Evolutionary conservation across 352 stramenopile species (phyloP), one percentile per base, ranked within the genome.

Genomic region (Globisporangium alternatum): DNA sequence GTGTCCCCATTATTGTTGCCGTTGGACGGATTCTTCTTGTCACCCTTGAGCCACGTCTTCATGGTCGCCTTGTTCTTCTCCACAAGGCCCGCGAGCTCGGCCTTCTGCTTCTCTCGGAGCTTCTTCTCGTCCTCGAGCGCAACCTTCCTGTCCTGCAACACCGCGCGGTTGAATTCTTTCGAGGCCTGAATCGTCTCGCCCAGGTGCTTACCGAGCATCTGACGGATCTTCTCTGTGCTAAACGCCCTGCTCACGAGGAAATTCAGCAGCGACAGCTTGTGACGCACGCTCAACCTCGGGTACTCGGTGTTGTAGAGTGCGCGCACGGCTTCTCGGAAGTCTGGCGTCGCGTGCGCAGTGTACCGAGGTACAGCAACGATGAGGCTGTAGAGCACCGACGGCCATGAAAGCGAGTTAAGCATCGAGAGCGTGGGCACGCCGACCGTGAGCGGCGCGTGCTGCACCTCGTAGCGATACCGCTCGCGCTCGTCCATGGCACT

Each of bases 351-450:
- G 35, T 84, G 71, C 12, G 74, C 66, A 41, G 72, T 81, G 64
- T 89, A 93, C 5, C 88, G 81, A 63, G 84, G 88, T 19, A 96
- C 83, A 13, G 88, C 73, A 31, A 72, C 62, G 41, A 88, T 88
- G 1, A 96, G 68, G 39, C 74, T 88, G 65, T 75, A 76, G 28
- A 96, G 53, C 49, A 96, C 76, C 0, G 81, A 78, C 7, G 88
- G 86, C 88, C 88, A 96, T 37, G 88, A 94, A 5, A 94, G 70
- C 37, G 80, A 69, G 44, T 88, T 93, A 25, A 96, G 84, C 73
- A 95, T 86, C n/a, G 81, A 84, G 10, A 72, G 76, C 19, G 81
- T 94, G 15, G 88, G 88, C 19, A 93, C 68, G 1, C 88, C 88
- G 5, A 95, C 80, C 22, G 88, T 95, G 13, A 91, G 70, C 12